A percentile compares a stretch with the other conserved stretches of the same genome.
Evolutionary conservation across 2,329 filamentous ascomycete genomes (phyloP).

Genomic region (Truncatella angustata): DNA sequence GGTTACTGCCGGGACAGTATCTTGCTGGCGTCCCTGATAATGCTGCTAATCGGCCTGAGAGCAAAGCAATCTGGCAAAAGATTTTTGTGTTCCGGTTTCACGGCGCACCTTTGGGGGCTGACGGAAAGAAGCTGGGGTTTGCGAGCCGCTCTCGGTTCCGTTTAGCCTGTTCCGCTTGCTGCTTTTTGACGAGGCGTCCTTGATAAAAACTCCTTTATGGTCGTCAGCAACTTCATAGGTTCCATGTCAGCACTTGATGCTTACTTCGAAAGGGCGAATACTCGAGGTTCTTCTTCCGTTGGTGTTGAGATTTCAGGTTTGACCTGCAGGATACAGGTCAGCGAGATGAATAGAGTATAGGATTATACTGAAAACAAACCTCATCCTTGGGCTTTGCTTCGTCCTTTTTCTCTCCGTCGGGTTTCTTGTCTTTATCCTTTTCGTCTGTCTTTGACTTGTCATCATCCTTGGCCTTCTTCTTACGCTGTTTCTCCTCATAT

Average conservation of each 20-base stretch:
- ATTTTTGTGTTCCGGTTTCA: constrained; percentile 10
- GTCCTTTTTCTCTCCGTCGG: constrained; percentile 30
- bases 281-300: constrained; percentile 67
- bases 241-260: background rate
- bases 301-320: constrained; percentile 25
- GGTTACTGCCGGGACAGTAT: too few relatives aligned
- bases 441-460: constrained; percentile 46
- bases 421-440: constrained; percentile 42
- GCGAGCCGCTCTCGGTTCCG: constrained; percentile 77
- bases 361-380: constrained; percentile 13
- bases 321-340: background rate
- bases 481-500: constrained; percentile 70
- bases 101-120: constrained; percentile 62
- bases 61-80: too few relatives aligned
- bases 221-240: background rate
- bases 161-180: constrained; percentile 75
- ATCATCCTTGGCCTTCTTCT: constrained; percentile 57
- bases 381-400: constrained; percentile 29
- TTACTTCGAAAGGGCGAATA: constrained; percentile 82
- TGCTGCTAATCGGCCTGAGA: too few relatives aligned
- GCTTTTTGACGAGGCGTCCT: constrained; percentile 76
- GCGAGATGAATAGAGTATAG: background rate
- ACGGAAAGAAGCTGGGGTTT: constrained; percentile 79
- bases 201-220: constrained; percentile 74
- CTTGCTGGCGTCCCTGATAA: too few relatives aligned